Evolutionary conservation across 2,329 filamentous ascomycete genomes (phyloP).

Genomic region (Botrytis sinoallii): DNA sequence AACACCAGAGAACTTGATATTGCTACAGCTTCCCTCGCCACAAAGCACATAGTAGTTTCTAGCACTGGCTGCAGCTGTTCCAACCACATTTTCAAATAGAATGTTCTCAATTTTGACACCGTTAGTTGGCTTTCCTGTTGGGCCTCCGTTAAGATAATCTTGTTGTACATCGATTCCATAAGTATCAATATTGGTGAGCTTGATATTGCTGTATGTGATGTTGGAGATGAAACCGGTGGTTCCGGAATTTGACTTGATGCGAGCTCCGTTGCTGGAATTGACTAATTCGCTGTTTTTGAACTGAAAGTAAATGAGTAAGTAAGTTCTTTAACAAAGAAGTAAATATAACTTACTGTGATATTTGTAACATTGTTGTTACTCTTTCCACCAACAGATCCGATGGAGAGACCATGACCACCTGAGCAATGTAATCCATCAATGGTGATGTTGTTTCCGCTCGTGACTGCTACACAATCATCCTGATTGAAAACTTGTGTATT

Average conservation of each 20-base stretch:
- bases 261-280: conserved; percentile 39
- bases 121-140: conserved; percentile 41
- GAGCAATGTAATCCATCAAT: conserved; percentile 34
- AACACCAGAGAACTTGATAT: conserved; percentile 40
- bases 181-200: conserved; percentile 43
- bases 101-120: conserved; percentile 41
- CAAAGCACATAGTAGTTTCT: conserved; percentile 42
- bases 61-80: conserved; percentile 33
- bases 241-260: conserved; percentile 43
- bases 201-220: conserved; percentile 48
- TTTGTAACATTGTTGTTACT: conserved; percentile 39
- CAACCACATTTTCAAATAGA: conserved; percentile 39
- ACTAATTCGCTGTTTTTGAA: conserved; percentile 33
- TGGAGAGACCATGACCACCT: conserved; percentile 37
- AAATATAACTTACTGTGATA: conserved; percentile 30
- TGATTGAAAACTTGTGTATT: conserved; percentile 33
- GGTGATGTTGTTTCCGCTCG: conserved; percentile 37
- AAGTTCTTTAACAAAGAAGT: background rate
- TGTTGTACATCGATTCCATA: conserved; percentile 52
- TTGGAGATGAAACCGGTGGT: conserved; percentile 42
- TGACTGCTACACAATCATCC: conserved; percentile 38
- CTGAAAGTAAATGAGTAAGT: conserved; percentile 15
- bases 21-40: conserved; percentile 41
- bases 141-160: conserved; percentile 50
- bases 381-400: conserved; percentile 39